Conservation (phyloP, 495 filamentous ascomycete genomes). For the Friedmanniomyces endolithicus region DNA sequence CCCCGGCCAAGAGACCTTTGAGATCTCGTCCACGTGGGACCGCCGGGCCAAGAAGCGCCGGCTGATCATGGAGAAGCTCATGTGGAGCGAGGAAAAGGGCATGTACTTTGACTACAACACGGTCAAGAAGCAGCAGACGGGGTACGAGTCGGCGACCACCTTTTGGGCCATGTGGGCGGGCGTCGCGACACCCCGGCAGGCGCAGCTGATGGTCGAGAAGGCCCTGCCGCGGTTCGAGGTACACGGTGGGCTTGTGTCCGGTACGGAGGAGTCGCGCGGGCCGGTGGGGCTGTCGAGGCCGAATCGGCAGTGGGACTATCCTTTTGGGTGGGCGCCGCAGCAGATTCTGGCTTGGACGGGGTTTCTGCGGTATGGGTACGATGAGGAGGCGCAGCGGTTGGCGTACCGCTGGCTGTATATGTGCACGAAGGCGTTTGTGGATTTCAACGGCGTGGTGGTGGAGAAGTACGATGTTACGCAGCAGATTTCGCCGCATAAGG, state of each 20-base stretch:
- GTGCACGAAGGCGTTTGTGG: conserved; percentile 92
- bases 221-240: conserved; percentile 77
- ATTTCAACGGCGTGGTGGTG: conserved; percentile 94
- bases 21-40: conserved; percentile 80
- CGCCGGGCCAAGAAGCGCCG: conserved; percentile 69
- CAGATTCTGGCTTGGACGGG: conserved; percentile 97
- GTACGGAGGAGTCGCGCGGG: conserved; percentile 76
- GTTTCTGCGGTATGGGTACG: conserved; percentile 77
- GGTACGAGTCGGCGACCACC: conserved; percentile 77
- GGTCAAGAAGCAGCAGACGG: conserved; percentile 57
- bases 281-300: conserved; percentile 66
- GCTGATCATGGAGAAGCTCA: conserved; percentile 68
- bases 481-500: conserved; percentile 74
- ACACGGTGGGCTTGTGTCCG: conserved; percentile 77
- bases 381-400: conserved; percentile 73
- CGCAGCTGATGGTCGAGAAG: conserved; percentile 57
- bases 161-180: conserved; percentile 98
- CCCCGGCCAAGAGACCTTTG: conserved; percentile 42
- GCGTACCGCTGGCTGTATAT: conserved; percentile 95
- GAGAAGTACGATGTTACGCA: conserved; percentile 97
- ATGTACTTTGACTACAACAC: conserved; percentile 98
- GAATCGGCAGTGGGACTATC: conserved; percentile 96
- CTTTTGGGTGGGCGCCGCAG: conserved; percentile 95
- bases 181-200: conserved; percentile 65
- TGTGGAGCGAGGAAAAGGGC: conserved; percentile 80